Evolutionary conservation across 2,329 filamentous ascomycete species (phyloP).

Genomic region (Knufia petricola): DNA sequence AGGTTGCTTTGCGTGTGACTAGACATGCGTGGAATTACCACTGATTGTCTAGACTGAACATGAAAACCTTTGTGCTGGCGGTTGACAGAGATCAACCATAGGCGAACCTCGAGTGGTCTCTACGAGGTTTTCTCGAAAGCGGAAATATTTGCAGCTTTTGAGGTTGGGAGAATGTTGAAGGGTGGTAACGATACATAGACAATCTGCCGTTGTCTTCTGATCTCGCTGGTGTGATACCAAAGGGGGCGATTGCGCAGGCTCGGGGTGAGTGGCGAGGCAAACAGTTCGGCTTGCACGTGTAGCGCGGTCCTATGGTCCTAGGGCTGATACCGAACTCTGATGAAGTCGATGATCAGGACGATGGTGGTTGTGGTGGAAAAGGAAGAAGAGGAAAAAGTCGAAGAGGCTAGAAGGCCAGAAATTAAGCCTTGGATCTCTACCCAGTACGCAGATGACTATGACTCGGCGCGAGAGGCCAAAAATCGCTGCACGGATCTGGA

Average conservation of each 20-base stretch:
- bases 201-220: constrained; percentile 32
- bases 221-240: not conserved
- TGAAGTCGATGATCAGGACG: constrained; percentile 16
- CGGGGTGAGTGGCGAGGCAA: not conserved
- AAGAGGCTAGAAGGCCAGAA: constrained; percentile 15
- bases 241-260: constrained; percentile 4
- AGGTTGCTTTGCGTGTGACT: constrained; percentile 41
- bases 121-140: constrained; percentile 90
- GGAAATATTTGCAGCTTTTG: constrained; percentile 95
- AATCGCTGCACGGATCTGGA: not conserved
- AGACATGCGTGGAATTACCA: constrained; percentile 48
- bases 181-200: constrained; percentile 98
- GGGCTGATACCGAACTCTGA: constrained; percentile 4
- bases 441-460: not conserved
- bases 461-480: not conserved
- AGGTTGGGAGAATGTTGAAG: constrained; percentile 88
- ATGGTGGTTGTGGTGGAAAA: constrained; percentile 16
- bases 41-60: constrained; percentile 20
- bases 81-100: constrained; percentile 65
- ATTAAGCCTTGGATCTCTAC: not conserved
- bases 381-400: constrained; percentile 20
- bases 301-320: not conserved
- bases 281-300: not conserved
- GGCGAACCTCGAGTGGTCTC: constrained; percentile 67
- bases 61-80: constrained; percentile 19